Evolutionary conservation across 2,329 filamentous ascomycete species (phyloP).

Genomic region (Fusarium illudens): DNA sequence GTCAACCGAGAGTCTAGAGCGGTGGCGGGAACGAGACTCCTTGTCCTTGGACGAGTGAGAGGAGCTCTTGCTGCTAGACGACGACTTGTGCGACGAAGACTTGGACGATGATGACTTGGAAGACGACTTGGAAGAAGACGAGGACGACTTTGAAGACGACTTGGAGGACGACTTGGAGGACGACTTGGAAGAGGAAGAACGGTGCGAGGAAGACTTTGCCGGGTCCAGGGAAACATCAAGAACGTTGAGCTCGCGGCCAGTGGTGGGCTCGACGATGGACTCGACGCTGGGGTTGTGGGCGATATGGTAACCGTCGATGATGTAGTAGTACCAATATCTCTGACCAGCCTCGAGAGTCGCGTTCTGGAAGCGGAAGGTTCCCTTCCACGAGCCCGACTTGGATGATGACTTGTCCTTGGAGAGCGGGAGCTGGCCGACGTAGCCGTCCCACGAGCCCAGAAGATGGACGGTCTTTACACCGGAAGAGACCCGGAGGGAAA

Average conservation of each 20-base stretch:
- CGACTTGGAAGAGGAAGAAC: constrained; percentile 53
- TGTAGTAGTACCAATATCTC: constrained; percentile 99
- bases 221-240: constrained; percentile 80
- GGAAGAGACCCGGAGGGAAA: constrained; percentile 93
- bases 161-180: constrained; percentile 49
- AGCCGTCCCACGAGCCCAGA: constrained; percentile 98
- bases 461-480: constrained; percentile 98
- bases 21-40: constrained; percentile 54
- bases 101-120: constrained; percentile 43
- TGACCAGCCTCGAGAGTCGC: constrained; percentile 85
- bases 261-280: constrained; percentile 93
- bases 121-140: constrained; percentile 54
- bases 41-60: constrained; percentile 58
- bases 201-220: constrained; percentile 53
- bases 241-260: constrained; percentile 95
- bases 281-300: constrained; percentile 93
- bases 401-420: constrained; percentile 84
- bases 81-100: constrained; percentile 50
- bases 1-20: constrained; percentile 65
- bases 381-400: constrained; percentile 93
- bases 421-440: constrained; percentile 91
- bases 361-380: constrained; percentile 95
- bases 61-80: constrained; percentile 46
- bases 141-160: constrained; percentile 52
- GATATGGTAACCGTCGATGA: constrained; percentile 98